Evolutionary conservation across 2,329 filamentous ascomycete genomes (phyloP), one percentile per base, ranked within the genome.

Genomic region (Pseudogymnoascus sp.): DNA sequence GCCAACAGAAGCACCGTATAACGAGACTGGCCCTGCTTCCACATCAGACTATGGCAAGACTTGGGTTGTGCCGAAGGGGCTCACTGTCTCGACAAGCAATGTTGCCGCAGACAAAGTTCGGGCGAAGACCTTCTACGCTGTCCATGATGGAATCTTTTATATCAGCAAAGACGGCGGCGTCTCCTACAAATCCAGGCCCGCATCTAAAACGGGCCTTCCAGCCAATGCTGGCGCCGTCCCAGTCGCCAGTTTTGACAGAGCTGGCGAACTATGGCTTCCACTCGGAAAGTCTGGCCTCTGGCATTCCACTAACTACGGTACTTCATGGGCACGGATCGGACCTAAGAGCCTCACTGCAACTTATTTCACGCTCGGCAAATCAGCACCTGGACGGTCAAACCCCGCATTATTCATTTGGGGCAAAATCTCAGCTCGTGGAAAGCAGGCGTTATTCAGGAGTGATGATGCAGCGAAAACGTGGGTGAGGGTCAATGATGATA

Each of bases 251-350:
- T 63, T 63, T 10, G 30, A 59, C 21, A 61, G 35, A 21, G 61
- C 61, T 18, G 61, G 61, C 5, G 61, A 63, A 18, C 57, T 63
- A 12, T 63, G 61, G 61, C 60, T 63, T 21, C 60, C 61, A 23
- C 60, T 63, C 13, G 61, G 61, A 5, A 48, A 33, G 13, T 33
- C 26, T 5, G 61, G 61, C 8, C 33, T 63, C 8, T 63, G 58
- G 45, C 62, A 63, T 45, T 58, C 38, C 10, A 63, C 57, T 18
- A 41, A 63, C 35, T 63, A 60, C 18, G 61, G 61, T 5, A 28
- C 28, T 18, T 38, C 21, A 5, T 63, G 60, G 60, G 48, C 30
- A 15, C 52, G 61, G 12, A 59, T 63, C 10, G 61, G 61, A 7
- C 55, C 52, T 1, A 38, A 56, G 28, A 58, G 56, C 2, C 38